Percentiles rank a stretch among this genome's conserved stretches.
phyloP scores from a whole-genome alignment of 83 land plant genomes.

The Thuja plicata region DNA sequence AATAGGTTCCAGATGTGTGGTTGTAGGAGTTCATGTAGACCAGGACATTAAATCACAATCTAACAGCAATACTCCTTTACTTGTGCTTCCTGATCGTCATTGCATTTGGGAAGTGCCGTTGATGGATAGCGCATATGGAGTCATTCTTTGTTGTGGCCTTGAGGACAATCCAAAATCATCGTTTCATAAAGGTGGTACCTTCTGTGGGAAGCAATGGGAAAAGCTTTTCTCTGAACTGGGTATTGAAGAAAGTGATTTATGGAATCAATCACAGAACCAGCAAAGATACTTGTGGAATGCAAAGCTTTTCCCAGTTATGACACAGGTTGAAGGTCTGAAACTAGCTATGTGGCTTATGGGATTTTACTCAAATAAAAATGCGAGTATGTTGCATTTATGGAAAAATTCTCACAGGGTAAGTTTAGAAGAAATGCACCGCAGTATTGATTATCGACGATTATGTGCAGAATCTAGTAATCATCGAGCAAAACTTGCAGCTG shows the following conservation, averaged over 20 bases:
- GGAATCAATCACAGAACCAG: slow-evolving; percentile 31
- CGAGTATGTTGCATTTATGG: slow-evolving; percentile 50
- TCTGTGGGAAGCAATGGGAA: slow-evolving; percentile 92
- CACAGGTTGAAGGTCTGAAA: slow-evolving; percentile 55
- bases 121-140: slow-evolving; percentile 28
- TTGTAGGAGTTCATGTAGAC: slow-evolving; percentile 61
- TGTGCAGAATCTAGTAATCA: slow-evolving; percentile 62
- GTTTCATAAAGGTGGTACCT: slow-evolving; percentile 56
- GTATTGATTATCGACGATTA: slow-evolving; percentile 63
- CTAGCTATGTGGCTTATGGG: slow-evolving; percentile 87
- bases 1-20: slow-evolving; percentile 81
- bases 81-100: slow-evolving; percentile 77
- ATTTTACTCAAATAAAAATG: slow-evolving; percentile 16
- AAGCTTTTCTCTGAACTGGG: slow-evolving; percentile 45
- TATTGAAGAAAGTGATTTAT: slow-evolving; percentile 62
- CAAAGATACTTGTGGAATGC: slow-evolving; percentile 86
- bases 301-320: slow-evolving; percentile 63
- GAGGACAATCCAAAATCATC: slow-evolving; percentile 89
- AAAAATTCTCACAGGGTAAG: slow-evolving; percentile 61
- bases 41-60: background rate
- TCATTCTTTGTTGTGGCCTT: slow-evolving; percentile 84
- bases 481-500: slow-evolving; percentile 80
- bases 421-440: slow-evolving; percentile 80
- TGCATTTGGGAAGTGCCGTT: slow-evolving; percentile 96
- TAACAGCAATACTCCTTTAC: slow-evolving; percentile 14